phyloP scores from a whole-genome alignment of 2,329 filamentous ascomycete genomes.

The Trichoderma atrobrunneum region DNA sequence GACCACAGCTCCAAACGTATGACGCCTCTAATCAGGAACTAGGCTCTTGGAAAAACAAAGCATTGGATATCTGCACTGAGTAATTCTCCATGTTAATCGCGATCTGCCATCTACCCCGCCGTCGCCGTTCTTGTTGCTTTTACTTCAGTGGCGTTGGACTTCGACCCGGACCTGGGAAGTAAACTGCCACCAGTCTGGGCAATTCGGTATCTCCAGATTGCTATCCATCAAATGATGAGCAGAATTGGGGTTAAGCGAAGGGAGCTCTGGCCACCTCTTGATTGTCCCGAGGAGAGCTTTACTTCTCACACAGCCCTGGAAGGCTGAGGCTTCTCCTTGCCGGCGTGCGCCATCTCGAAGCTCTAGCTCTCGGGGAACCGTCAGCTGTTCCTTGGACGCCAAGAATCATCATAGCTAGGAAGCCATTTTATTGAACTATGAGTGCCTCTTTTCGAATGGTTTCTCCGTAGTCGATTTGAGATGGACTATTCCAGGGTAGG shows the following conservation, averaged over 20 bases:
- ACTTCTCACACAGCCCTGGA: neutral
- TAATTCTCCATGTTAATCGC: neutral
- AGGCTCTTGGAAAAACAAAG: neutral
- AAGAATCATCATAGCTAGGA: neutral
- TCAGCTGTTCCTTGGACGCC: neutral
- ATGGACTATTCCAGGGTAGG: neutral
- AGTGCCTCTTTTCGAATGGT: neutral
- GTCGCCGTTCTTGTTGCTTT: neutral
- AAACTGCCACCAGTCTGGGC: neutral
- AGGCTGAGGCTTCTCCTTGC: neutral
- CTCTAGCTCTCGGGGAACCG: neutral
- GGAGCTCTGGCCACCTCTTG: conserved; percentile 6
- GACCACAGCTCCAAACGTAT: neutral
- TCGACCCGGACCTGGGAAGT: conserved; percentile 1
- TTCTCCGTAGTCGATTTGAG: neutral
- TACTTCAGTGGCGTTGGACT: conserved; percentile 10
- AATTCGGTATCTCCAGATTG: neutral
- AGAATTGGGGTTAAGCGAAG: neutral
- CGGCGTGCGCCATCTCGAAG: neutral
- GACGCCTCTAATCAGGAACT: conserved; percentile 17
- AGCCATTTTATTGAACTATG: neutral
- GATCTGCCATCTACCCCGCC: conserved; percentile 10
- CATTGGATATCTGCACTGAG: neutral
- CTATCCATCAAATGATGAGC: neutral
- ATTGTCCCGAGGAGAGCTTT: neutral